Conservation (phyloP, 352 stramenopile genomes). For the Phytophthora litchii region DNA sequence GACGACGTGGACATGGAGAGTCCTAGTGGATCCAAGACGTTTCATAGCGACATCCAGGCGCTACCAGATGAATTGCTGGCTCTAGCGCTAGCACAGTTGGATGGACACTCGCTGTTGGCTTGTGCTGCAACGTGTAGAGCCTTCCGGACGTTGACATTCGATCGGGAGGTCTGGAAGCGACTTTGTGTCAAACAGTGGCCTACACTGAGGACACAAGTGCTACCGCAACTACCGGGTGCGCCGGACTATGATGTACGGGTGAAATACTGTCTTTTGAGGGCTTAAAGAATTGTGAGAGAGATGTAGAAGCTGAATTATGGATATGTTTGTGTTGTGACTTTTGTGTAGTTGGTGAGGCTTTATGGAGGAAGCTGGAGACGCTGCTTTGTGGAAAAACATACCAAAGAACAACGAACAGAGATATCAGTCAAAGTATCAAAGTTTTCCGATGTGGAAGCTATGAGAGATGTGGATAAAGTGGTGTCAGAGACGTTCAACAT, state of each 20-base stretch:
- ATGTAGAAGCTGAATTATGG: conserved; percentile 15
- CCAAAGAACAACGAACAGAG: conserved; percentile 52
- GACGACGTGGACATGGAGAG: conserved; percentile 33
- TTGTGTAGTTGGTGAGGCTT: conserved; percentile 64
- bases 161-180: conserved; percentile 67
- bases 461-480: conserved; percentile 62
- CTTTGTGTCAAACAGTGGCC: conserved; percentile 69
- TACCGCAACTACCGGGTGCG: conserved; percentile 73
- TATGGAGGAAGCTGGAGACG: conserved; percentile 78
- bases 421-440: conserved; percentile 60
- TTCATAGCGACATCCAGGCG: conserved; percentile 30
- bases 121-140: conserved; percentile 52
- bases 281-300: neutral
- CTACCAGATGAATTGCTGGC: conserved; percentile 64
- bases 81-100: conserved; percentile 50
- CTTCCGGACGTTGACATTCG: conserved; percentile 55
- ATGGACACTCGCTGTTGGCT: conserved; percentile 61
- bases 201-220: conserved; percentile 53
- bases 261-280: conserved; percentile 9
- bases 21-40: neutral
- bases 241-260: conserved; percentile 77
- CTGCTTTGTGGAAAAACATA: conserved; percentile 67
- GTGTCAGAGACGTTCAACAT: conserved; percentile 79
- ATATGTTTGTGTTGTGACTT: conserved; percentile 6
- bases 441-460: conserved; percentile 43